Conservation (phyloP, 148 eudicot species). For the Hydrangea macrophylla region DNA sequence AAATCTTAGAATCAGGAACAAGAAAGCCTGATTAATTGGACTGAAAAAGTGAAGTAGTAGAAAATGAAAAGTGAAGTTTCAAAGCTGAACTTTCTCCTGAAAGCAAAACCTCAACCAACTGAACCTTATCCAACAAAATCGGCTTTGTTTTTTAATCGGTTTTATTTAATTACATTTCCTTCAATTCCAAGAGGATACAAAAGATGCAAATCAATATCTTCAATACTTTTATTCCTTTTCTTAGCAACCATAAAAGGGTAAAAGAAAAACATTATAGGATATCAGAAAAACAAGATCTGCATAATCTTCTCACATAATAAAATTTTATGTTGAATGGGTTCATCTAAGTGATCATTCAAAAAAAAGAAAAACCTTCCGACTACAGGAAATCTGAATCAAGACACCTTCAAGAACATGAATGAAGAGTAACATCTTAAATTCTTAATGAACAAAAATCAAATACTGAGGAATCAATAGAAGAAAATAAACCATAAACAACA, state of each 20-base stretch:
- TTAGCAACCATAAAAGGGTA: background rate
- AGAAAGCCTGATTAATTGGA: background rate
- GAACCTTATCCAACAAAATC: background rate
- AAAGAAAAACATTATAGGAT: background rate
- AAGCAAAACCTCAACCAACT: background rate
- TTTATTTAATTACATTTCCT: no score
- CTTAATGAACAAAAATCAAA: background rate
- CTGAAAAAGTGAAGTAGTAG: background rate
- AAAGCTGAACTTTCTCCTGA: background rate
- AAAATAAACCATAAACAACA: background rate
- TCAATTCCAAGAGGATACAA: background rate
- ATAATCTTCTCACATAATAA: background rate
- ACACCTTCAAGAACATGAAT: background rate
- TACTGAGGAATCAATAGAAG: background rate
- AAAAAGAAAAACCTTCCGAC: background rate
- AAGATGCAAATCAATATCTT: background rate
- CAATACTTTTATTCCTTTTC: background rate
- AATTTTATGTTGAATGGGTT: background rate
- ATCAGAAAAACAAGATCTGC: background rate
- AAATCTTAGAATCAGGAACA: background rate
- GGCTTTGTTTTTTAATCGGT: background rate
- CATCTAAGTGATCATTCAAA: background rate
- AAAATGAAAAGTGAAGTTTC: background rate
- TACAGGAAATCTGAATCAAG: background rate
- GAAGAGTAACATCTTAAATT: background rate